phyloP scores from a whole-genome alignment of 441 rosid species.

The Breynia disticha region DNA sequence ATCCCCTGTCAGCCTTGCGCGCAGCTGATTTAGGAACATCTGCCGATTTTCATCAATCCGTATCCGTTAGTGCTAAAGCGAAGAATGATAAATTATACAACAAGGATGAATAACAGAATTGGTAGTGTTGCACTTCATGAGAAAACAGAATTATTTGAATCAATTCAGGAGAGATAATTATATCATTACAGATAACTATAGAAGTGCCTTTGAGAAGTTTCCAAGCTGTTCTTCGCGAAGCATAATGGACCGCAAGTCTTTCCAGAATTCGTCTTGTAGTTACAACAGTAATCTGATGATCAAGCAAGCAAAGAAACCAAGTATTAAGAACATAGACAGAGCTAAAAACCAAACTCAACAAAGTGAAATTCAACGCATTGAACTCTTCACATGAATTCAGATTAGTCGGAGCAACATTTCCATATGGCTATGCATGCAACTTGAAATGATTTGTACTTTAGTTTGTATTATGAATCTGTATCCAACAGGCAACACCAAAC shows the following conservation, averaged over 20 bases:
- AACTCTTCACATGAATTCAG: too few species aligned
- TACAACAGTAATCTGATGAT: conserved; percentile 62
- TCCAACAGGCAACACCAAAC: too few species aligned
- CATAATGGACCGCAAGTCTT: conserved; percentile 74
- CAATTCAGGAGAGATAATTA: not conserved
- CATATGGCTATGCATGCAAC: too few species aligned
- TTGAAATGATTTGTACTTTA: too few species aligned
- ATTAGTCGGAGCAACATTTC: too few species aligned
- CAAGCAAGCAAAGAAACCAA: conserved; percentile 10
- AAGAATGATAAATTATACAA: not conserved
- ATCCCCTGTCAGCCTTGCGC: conserved; percentile 74
- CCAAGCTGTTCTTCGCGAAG: conserved; percentile 89
- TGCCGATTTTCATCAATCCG: conserved; percentile 20
- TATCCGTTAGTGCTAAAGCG: conserved; percentile 12
- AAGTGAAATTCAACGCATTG: not conserved
- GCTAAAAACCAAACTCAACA: not conserved
- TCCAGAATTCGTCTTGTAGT: conserved; percentile 82
- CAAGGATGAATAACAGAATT: too few species aligned
- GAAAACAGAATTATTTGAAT: not conserved
- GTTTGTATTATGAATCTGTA: too few species aligned
- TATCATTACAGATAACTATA: not conserved
- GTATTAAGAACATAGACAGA: too few species aligned
- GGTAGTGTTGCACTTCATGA: too few species aligned
- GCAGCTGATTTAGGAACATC: conserved; percentile 75
- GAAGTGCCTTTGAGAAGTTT: conserved; percentile 83